These are phyloP conservation scores for Fomitopsis betulina DNA, from an alignment of 1,284 basidiomycete genomes.

Conservation along the genomic window DNA sequence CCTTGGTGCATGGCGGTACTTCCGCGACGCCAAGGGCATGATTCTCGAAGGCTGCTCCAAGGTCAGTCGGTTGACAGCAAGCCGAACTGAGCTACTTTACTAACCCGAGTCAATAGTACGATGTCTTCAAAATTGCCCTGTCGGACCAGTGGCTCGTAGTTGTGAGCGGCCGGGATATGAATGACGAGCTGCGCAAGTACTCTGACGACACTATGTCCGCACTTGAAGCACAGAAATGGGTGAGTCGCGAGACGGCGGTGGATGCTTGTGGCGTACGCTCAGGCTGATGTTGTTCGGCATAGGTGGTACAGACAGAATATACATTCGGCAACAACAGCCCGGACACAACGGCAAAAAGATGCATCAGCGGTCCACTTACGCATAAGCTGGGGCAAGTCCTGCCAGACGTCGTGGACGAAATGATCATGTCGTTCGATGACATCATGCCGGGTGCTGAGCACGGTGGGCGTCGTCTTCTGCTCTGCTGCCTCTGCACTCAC, in stretches of 20 bases:
- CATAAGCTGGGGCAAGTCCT: constrained; percentile 10
- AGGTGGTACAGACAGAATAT: constrained; percentile 6
- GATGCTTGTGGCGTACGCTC: too few species aligned
- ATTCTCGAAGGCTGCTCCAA: constrained; percentile 20
- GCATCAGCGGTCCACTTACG: constrained; percentile 12
- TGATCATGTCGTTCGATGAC: constrained; percentile 8
- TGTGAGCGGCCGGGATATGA: constrained; percentile 26
- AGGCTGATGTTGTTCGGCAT: neutral
- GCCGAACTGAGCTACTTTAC: neutral
- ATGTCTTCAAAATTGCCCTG: constrained; percentile 36
- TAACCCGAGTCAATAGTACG: constrained; percentile 1
- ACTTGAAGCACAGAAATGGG: constrained; percentile 28
- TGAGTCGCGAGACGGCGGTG: constrained; percentile 18
- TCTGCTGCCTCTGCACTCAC: too few species aligned
- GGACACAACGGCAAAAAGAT: constrained; percentile 6
- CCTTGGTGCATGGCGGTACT: constrained; percentile 19
- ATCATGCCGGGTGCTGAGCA: neutral
- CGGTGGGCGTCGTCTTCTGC: constrained; percentile 14
- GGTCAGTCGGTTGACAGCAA: neutral
- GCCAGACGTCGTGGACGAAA: constrained; percentile 14
- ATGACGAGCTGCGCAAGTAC: constrained; percentile 38
- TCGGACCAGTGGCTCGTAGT: constrained; percentile 37
- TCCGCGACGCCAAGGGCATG: constrained; percentile 18
- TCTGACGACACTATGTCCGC: constrained; percentile 36
- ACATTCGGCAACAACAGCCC: constrained; percentile 6